Percentiles rank a stretch among this genome's conserved stretches.
Conservation (phyloP, 1,139 yeast species). For the Sporopachydermia cereana region DNA sequence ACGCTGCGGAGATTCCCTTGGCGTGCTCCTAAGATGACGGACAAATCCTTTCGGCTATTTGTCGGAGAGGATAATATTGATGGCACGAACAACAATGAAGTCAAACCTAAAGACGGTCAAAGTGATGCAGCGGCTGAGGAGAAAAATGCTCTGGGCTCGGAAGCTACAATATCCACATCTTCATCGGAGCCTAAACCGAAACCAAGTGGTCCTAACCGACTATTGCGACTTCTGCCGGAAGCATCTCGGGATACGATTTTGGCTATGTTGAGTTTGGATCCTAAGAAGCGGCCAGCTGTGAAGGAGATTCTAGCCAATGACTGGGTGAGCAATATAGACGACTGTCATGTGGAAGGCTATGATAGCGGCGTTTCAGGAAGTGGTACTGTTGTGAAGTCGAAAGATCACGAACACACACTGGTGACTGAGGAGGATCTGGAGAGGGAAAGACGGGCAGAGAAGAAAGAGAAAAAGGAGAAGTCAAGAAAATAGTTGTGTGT, state of each 20-base stretch:
- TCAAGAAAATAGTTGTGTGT: too few relatives aligned
- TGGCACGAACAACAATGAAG: conserved; percentile 12
- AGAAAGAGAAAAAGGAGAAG: conserved; percentile 1
- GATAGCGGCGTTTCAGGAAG: conserved; percentile 35
- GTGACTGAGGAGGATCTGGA: conserved; percentile 36
- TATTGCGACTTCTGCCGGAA: conserved; percentile 77
- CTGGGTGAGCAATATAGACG: conserved; percentile 53
- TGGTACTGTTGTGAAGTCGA: conserved; percentile 33
- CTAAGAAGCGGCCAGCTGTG: conserved; percentile 55
- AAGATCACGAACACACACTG: conserved; percentile 46
- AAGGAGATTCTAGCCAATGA: conserved; percentile 54
- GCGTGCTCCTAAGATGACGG: conserved; percentile 87
- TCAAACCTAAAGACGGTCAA: conserved; percentile 15
- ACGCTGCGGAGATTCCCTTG: conserved; percentile 90
- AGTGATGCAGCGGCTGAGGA: background rate
- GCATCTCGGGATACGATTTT: conserved; percentile 72
- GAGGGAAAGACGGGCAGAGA: background rate
- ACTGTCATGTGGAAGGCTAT: conserved; percentile 20
- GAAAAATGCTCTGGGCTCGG: conserved; percentile 4
- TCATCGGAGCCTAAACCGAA: background rate
- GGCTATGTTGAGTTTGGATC: conserved; percentile 61
- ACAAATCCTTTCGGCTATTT: conserved; percentile 69
- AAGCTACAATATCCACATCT: background rate
- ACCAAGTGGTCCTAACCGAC: conserved; percentile 70
- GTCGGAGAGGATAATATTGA: conserved; percentile 26